phyloP scores from a whole-genome alignment of 768 basidiomycete genomes.

The Lactarius tabidus region DNA sequence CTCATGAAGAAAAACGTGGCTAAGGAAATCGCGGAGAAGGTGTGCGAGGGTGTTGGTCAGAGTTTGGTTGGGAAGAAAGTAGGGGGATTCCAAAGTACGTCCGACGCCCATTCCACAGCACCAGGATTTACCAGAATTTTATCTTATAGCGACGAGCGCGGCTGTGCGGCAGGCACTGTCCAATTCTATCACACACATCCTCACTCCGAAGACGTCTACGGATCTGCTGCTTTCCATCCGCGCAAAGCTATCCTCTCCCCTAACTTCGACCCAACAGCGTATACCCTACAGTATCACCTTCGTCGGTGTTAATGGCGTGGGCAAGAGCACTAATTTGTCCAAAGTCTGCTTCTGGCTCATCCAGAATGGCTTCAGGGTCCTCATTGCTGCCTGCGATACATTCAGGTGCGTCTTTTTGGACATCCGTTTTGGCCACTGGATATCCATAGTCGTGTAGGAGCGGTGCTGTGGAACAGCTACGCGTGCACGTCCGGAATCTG shows the following conservation, averaged over 20 bases:
- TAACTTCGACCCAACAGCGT: conserved; percentile 71
- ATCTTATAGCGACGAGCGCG: conserved; percentile 64
- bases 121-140: conserved; percentile 14
- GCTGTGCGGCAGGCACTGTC: conserved; percentile 83
- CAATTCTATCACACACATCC: conserved; percentile 82
- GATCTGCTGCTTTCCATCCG: conserved; percentile 92
- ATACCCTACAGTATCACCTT: conserved; percentile 92
- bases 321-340: conserved; percentile 95
- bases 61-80: conserved; percentile 87
- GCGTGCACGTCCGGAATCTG: conserved; percentile 94
- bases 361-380: conserved; percentile 87
- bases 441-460: conserved; percentile 45
- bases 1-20: conserved; percentile 99
- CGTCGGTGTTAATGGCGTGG: conserved; percentile 98
- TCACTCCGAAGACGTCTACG: conserved; percentile 97
- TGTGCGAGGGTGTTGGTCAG: conserved; percentile 92
- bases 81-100: conserved; percentile 82
- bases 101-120: background rate
- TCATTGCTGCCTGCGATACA: conserved; percentile 98
- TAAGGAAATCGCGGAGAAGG: conserved; percentile 88
- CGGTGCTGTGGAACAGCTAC: conserved; percentile 95
- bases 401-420: conserved; percentile 56
- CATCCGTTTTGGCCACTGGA: background rate
- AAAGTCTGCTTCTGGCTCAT: conserved; percentile 99
- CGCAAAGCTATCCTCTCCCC: conserved; percentile 72